Conservation (phyloP, 805 yeast species). For the Yamadazyma takamatsuzukensis region DNA sequence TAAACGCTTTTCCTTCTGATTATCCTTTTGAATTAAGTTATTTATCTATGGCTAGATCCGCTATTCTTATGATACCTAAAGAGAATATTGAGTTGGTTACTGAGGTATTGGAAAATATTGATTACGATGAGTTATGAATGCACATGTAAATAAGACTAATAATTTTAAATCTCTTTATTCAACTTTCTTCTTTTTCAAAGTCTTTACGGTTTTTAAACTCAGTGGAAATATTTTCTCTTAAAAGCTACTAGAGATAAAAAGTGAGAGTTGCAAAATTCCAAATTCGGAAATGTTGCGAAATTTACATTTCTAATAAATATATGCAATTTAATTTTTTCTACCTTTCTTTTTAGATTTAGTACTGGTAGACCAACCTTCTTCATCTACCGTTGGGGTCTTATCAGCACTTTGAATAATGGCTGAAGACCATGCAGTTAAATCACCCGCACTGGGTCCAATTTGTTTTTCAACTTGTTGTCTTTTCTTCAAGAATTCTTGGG, state of each 20-base stretch:
- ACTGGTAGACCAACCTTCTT: conserved; percentile 46
- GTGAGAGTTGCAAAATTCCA: too few relatives aligned
- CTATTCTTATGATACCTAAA: conserved; percentile 55
- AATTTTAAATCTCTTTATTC: background rate
- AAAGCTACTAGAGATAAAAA: too few relatives aligned
- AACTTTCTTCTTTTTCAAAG: too few relatives aligned
- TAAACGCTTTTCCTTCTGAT: conserved; percentile 11
- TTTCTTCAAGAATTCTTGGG: conserved; percentile 80
- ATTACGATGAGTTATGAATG: conserved; percentile 2
- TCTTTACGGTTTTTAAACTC: too few relatives aligned
- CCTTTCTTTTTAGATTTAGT: conserved; percentile 38
- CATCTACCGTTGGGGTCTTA: conserved; percentile 36
- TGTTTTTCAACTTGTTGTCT: conserved; percentile 68
- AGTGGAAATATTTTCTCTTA: too few relatives aligned
- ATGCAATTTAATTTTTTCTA: conserved; percentile 17
- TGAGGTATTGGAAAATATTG: conserved; percentile 14
- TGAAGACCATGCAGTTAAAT: conserved; percentile 64
- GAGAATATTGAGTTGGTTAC: conserved; percentile 39
- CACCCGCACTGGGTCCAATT: conserved; percentile 26
- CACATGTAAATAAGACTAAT: background rate
- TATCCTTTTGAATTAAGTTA: conserved; percentile 50
- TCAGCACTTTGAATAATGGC: conserved; percentile 51
- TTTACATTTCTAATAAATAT: background rate
- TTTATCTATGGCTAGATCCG: conserved; percentile 57
- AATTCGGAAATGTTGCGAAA: background rate